Base-by-base conservation (phyloP, 176 grass and related monocot species). In the Coix lacrymajobi region DNA sequence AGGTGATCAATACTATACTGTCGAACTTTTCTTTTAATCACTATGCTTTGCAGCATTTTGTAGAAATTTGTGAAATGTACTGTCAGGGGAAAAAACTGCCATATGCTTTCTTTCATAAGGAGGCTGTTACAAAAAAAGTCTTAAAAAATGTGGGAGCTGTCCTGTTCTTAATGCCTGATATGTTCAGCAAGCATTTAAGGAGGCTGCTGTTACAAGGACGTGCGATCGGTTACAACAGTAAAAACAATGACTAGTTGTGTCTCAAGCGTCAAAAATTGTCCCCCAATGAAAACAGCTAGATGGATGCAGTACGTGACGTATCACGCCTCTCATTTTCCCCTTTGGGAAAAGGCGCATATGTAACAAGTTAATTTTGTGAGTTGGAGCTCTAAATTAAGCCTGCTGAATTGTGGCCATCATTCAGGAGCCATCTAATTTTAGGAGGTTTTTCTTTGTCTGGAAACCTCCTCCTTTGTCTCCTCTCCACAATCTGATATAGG, bases 401-500 rank as follows among this genome's bases (percentile, higher is more conserved):
- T 84, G 69, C 48, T 43, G 46, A 85, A 84, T 79, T 61, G 32
- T 62, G 75, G 11, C 80, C 75, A 34, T 75, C 51, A 14, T 84
- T 89, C 40, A 22, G 32, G 6, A 75, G 5, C 1, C 45, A 58
- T 37, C 88, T 90, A 90, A 79, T 69, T 80, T 90, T 90, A 76
- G 88, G 48, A 33, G 8, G 8, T 39, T 74, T 86, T 51, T 75
- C 75, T 69, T 78, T 87, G 71, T 15, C 72, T 16, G 65, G 73
- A 77, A 62, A 24, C 72, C 39, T 83, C 69, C 85, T 70, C 72
- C 69, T 82, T 87, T 82, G 11, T 69, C 88, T 87, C 84, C 84
- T 69, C 62, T 79, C 88, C 84, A 69, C 88, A 43, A 75, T 87
- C 69, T 83, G 75, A 87, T 90, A 86, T 79, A 75, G 88, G 10